Percentiles rank a stretch among this genome's conserved stretches.
phyloP scores from a whole-genome alignment of 257 asterid species.

The Solanum clarkiae region DNA sequence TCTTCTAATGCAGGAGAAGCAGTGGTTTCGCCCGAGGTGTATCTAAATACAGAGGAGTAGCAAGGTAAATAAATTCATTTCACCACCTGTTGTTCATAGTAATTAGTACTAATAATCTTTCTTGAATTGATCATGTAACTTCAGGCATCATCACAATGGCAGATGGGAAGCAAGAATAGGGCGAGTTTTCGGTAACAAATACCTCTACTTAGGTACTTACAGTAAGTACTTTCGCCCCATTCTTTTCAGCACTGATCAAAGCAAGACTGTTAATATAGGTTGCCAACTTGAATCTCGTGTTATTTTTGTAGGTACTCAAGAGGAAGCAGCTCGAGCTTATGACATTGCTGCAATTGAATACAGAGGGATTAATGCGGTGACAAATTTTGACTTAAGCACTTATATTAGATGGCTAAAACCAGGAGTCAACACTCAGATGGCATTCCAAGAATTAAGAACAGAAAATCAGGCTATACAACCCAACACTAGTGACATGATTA shows the following conservation, averaged over 20 bases:
- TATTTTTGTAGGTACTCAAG: conserved; percentile 49
- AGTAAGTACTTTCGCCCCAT: conserved; percentile 17
- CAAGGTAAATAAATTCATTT: conserved; percentile 24
- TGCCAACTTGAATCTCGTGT: background rate
- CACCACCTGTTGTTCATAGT: background rate
- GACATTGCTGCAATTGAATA: conserved; percentile 73
- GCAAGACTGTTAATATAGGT: background rate
- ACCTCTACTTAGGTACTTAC: conserved; percentile 62
- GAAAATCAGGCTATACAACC: conserved; percentile 2
- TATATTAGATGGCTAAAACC: conserved; percentile 51
- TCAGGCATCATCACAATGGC: conserved; percentile 66
- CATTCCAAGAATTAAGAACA: conserved; percentile 3
- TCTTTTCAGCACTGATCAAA: background rate
- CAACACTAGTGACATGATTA: conserved; percentile 1
- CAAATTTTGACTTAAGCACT: conserved; percentile 53
- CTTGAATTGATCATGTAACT: background rate
- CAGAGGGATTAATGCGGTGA: conserved; percentile 59
- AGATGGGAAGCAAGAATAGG: conserved; percentile 87
- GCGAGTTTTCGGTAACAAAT: conserved; percentile 57
- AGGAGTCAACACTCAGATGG: conserved; percentile 10
- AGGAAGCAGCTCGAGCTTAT: conserved; percentile 70
- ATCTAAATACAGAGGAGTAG: conserved; percentile 75
- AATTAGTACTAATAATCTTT: background rate
- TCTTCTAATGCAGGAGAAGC: conserved; percentile 43
- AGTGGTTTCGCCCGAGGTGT: conserved; percentile 77